phyloP scores from a whole-genome alignment of 176 grass and related monocot genomes.

The Oryza officinalis region DNA sequence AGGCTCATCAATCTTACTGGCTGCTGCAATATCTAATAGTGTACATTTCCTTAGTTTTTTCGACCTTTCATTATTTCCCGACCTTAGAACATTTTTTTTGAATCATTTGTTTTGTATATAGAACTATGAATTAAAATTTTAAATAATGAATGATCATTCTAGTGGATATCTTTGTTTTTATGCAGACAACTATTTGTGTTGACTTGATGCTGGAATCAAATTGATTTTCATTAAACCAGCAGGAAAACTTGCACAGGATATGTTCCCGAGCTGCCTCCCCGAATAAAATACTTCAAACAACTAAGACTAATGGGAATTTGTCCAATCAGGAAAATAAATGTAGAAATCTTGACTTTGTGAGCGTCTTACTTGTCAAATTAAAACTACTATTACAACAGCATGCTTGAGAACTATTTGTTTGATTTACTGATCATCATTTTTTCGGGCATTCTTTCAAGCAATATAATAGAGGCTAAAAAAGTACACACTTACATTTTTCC shows the following conservation, averaged over 20 bases:
- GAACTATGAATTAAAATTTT: neutral
- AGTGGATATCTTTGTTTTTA: neutral
- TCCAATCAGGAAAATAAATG: neutral
- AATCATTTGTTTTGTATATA: neutral
- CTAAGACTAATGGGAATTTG: neutral
- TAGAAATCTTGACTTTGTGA: neutral
- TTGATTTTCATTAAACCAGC: neutral
- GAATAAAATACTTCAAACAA: neutral
- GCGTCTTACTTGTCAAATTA: neutral
- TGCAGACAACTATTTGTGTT: neutral
- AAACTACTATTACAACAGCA: neutral
- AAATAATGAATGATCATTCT: neutral
- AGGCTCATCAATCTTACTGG: neutral
- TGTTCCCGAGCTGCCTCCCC: neutral
- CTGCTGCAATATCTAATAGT: neutral
- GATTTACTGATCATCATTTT: neutral
- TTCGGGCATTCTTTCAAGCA: neutral
- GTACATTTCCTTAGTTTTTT: neutral
- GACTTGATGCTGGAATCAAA: neutral
- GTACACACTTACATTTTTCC: neutral
- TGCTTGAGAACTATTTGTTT: neutral
- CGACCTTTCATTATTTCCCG: neutral
- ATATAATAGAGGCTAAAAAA: neutral
- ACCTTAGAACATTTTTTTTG: neutral
- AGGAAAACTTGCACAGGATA: neutral